Base-by-base conservation (phyloP, 2,329 filamentous ascomycete species). In the Botrytis cinerea region DNA sequence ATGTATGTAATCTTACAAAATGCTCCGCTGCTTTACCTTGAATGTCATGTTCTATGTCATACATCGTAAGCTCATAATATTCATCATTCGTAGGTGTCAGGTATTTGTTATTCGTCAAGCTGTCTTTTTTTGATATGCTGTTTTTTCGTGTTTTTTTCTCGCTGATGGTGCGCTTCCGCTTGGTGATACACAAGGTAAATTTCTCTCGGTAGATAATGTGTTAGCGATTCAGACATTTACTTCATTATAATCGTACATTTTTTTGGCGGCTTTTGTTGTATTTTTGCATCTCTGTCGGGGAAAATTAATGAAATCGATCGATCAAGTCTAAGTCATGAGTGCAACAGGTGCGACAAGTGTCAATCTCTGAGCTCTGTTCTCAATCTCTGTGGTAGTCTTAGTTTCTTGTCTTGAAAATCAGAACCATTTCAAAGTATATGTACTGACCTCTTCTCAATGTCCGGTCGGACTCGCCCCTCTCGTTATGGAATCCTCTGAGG, bases 381-480 rank as follows among this genome's bases (percentile, higher is more conserved):
- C 69, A 25, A 71, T 71, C 20, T 71, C 69, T 71, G 43, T 16
- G 18, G 1, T 10, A 3, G 18, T 16, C 4, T 70, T 62, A 70
- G 68, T 35, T 48, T 28, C 32, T n/a, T 28, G 22, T 70, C 12
- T 16, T 38, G 18, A 18, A 12, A 5, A 5, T 46, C 25, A 14
- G 7, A 8, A 28, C 8, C 1, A 38, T 16, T 14, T 10, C 5
- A n/a, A 20, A n/a, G 20, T 8, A 48, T 20, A 10, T 46, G 20
- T 61, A 35, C 57, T 48, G 2, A 63, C 68, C 35, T 62, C 20
- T n/a, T 38, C 68, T 70, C 43, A 70, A 70, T 38, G 32, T 28
- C 5, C 22, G 22, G 35, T 62, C 22, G 2, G 68, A 70, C 4
- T 35, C 7, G 43, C 51, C 12, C 20, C 18, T 16, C 16, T 48